phyloP scores from a whole-genome alignment of 768 basidiomycete species.

The Pholiota molesta region DNA sequence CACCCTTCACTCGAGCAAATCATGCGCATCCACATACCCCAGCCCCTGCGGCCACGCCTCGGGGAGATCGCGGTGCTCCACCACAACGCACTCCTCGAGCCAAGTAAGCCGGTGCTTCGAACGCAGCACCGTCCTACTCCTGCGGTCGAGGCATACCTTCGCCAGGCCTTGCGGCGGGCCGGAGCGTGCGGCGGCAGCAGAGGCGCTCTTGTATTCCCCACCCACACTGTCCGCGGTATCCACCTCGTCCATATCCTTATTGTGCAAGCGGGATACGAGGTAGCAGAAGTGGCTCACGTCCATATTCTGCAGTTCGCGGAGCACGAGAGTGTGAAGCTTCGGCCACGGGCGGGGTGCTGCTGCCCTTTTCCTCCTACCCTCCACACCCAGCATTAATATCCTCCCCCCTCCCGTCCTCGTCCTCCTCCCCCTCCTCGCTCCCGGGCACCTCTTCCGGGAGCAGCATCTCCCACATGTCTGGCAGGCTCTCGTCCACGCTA shows the following conservation, averaged over 20 bases:
- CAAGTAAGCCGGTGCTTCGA: slow-evolving; percentile 30
- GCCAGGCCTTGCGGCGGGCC: slow-evolving; percentile 3
- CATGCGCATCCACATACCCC: slow-evolving; percentile 40
- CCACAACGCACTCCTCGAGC: slow-evolving; percentile 30
- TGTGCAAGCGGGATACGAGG: slow-evolving; percentile 25
- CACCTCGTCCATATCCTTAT: neutral
- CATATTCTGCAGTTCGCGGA: slow-evolving; percentile 33
- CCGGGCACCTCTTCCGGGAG: slow-evolving; percentile 16
- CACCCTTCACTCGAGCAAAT: slow-evolving; percentile 10
- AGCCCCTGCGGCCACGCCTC: slow-evolving; percentile 43
- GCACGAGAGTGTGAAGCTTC: slow-evolving; percentile 32
- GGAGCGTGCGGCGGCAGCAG: neutral
- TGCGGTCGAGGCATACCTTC: slow-evolving; percentile 37
- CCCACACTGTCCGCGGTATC: neutral
- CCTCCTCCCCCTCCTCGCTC: neutral
- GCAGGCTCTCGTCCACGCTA: slow-evolving; percentile 35
- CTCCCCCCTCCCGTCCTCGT: neutral
- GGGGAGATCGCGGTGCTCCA: slow-evolving; percentile 31
- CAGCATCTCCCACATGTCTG: slow-evolving; percentile 33
- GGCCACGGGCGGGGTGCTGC: slow-evolving; percentile 33
- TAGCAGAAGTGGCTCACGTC: slow-evolving; percentile 35
- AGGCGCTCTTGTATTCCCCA: neutral
- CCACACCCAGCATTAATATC: neutral
- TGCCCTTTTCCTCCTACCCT: neutral
- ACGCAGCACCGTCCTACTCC: slow-evolving; percentile 37